Percentiles rank a stretch among this genome's conserved stretches.
phyloP scores from a whole-genome alignment of 2,329 filamentous ascomycete species.

The Thielaviopsis cerberus region DNA sequence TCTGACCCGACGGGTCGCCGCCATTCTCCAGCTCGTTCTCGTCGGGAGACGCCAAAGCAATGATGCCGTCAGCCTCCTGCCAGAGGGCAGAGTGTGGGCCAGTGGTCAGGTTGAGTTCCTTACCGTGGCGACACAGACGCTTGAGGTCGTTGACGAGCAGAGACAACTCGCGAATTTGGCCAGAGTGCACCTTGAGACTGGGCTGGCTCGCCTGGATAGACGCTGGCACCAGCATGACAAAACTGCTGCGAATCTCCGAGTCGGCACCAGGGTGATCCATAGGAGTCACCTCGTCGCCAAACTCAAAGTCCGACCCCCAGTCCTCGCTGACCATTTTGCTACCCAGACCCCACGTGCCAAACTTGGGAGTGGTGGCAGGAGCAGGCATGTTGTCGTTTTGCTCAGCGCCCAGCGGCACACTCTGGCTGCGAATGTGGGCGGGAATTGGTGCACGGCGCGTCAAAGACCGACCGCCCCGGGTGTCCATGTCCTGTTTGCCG shows the following conservation, averaged over 20 bases:
- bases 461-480: slow-evolving; percentile 48
- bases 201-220: slow-evolving; percentile 67
- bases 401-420: slow-evolving; percentile 56
- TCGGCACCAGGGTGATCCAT: slow-evolving; percentile 20
- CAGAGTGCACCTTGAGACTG: slow-evolving; percentile 65
- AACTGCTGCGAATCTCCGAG: slow-evolving; percentile 16
- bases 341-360: slow-evolving; percentile 66
- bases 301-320: slow-evolving; percentile 82
- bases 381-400: slow-evolving; percentile 23
- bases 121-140: slow-evolving; percentile 51
- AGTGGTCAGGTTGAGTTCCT: slow-evolving; percentile 44
- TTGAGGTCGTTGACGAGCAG: slow-evolving; percentile 69
- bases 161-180: slow-evolving; percentile 66
- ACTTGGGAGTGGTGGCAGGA: slow-evolving; percentile 33
- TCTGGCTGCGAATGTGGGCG: slow-evolving; percentile 61
- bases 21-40: slow-evolving; percentile 33
- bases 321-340: slow-evolving; percentile 67
- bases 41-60: slow-evolving; percentile 59
- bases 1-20: slow-evolving; percentile 21
- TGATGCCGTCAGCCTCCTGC: slow-evolving; percentile 73
- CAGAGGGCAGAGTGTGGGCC: slow-evolving; percentile 45
- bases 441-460: slow-evolving; percentile 50
- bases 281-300: slow-evolving; percentile 29
- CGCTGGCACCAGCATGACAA: slow-evolving; percentile 52
- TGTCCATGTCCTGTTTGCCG: slow-evolving; percentile 53